These are phyloP conservation scores for Plasmodium relictum DNA, from an alignment of 169 alveolate species.

Conservation along the genomic window DNA sequence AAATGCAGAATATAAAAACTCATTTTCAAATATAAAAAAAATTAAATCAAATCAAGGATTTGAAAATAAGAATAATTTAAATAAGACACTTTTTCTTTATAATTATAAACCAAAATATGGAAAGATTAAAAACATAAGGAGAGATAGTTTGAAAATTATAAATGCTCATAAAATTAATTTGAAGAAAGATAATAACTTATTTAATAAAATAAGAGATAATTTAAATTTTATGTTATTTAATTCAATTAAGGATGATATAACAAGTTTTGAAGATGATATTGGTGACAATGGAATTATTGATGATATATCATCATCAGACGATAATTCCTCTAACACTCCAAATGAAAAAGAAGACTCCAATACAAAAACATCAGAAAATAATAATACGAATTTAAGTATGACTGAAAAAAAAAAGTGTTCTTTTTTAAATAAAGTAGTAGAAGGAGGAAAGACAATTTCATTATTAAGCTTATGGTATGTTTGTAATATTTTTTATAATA, in stretches of 20 bases:
- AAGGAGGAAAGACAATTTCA: constrained; percentile 69
- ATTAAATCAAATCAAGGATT: not conserved
- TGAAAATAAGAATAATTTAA: not conserved
- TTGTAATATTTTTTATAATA: constrained; percentile 82
- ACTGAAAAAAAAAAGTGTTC: constrained; percentile 20
- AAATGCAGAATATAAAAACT: constrained; percentile 11
- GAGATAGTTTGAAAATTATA: constrained; percentile 7
- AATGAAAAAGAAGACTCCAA: not conserved
- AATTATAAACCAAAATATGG: constrained; percentile 57
- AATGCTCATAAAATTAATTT: constrained; percentile 17
- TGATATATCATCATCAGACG: constrained; percentile 39
- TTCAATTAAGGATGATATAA: constrained; percentile 26
- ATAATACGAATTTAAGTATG: not conserved
- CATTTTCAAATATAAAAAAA: constrained; percentile 16
- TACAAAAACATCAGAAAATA: constrained; percentile 2
- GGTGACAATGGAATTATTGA: constrained; percentile 29
- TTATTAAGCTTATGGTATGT: constrained; percentile 81
- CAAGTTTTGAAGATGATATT: constrained; percentile 6
- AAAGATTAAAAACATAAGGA: constrained; percentile 16
- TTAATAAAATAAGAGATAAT: constrained; percentile 20
- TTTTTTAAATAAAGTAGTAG: constrained; percentile 45
- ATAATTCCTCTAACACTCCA: constrained; percentile 6
- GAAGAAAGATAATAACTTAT: constrained; percentile 1
- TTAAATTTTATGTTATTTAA: constrained; percentile 27
- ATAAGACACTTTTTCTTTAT: constrained; percentile 26